phyloP scores from a whole-genome alignment of 2,329 filamentous ascomycete species.

The Emergomyces orientalis region DNA sequence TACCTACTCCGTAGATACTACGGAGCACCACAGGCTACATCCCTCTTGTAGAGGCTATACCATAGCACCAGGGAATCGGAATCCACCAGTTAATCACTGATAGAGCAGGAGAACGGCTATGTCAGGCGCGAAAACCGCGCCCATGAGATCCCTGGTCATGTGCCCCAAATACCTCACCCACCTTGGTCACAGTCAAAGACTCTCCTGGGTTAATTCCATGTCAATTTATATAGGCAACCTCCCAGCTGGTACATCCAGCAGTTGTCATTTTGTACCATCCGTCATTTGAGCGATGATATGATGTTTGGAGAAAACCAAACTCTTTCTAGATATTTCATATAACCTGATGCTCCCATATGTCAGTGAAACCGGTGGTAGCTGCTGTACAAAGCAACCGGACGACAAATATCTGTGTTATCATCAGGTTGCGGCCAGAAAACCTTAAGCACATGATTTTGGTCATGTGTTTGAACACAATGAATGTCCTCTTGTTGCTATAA shows the following conservation, averaged over 20 bases:
- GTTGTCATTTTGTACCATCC: background rate
- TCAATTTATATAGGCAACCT: background rate
- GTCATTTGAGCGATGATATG: background rate
- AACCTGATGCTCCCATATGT: background rate
- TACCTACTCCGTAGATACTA: no score
- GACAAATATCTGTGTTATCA: background rate
- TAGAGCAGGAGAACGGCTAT: background rate
- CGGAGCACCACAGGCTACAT: background rate
- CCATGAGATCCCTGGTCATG: background rate
- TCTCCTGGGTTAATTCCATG: background rate
- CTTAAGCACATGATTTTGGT: conserved; percentile 1
- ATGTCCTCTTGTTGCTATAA: background rate
- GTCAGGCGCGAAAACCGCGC: background rate
- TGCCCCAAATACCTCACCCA: background rate
- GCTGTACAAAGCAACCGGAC: background rate
- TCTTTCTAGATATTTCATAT: background rate
- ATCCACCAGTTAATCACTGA: background rate
- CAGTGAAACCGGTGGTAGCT: background rate
- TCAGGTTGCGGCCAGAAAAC: background rate
- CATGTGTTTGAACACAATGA: conserved; percentile 2
- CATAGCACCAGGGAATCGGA: background rate
- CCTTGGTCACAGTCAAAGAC: background rate
- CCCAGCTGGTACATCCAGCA: background rate
- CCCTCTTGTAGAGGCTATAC: background rate
- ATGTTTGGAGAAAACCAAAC: background rate